phyloP scores from a whole-genome alignment of 2,329 filamentous ascomycete genomes.

The Dendrostoma leiphaemia region DNA sequence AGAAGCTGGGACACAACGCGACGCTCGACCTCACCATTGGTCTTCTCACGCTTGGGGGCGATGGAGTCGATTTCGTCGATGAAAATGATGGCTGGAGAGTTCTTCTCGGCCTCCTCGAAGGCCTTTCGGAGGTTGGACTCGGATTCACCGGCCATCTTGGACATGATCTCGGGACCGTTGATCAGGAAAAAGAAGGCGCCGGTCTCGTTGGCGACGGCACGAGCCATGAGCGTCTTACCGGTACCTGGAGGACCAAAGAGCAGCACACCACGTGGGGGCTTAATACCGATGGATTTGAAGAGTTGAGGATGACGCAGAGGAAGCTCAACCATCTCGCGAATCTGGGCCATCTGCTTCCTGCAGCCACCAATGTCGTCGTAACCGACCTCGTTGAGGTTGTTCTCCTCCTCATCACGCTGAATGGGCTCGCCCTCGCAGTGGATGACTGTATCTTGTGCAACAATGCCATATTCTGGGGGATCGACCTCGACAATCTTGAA shows the following conservation, averaged over 20 bases:
- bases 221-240: slow-evolving; percentile 98
- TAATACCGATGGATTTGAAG: slow-evolving; percentile 99
- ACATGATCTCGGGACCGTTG: slow-evolving; percentile 99
- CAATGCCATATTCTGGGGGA: slow-evolving; percentile 96
- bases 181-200: slow-evolving; percentile 99
- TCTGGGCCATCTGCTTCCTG: slow-evolving; percentile 99
- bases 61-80: slow-evolving; percentile 99
- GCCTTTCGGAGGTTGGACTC: slow-evolving; percentile 97
- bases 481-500: slow-evolving; percentile 99
- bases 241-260: slow-evolving; percentile 97
- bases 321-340: slow-evolving; percentile 96
- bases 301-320: slow-evolving; percentile 95
- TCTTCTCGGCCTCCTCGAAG: slow-evolving; percentile 99
- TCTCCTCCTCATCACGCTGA: slow-evolving; percentile 97
- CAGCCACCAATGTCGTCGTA: slow-evolving; percentile 99
- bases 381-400: slow-evolving; percentile 97
- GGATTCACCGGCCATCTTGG: slow-evolving; percentile 99
- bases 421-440: slow-evolving; percentile 97
- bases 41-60: slow-evolving; percentile 99
- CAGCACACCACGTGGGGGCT: slow-evolving; percentile 96
- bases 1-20: slow-evolving; percentile 95
- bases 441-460: slow-evolving; percentile 97
- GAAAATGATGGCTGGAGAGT: slow-evolving; percentile 98
- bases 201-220: slow-evolving; percentile 97
- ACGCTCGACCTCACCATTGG: slow-evolving; percentile 96